Evolutionary conservation across 768 basidiomycete genomes (phyloP).

Genomic region (Suillus occidentalis): DNA sequence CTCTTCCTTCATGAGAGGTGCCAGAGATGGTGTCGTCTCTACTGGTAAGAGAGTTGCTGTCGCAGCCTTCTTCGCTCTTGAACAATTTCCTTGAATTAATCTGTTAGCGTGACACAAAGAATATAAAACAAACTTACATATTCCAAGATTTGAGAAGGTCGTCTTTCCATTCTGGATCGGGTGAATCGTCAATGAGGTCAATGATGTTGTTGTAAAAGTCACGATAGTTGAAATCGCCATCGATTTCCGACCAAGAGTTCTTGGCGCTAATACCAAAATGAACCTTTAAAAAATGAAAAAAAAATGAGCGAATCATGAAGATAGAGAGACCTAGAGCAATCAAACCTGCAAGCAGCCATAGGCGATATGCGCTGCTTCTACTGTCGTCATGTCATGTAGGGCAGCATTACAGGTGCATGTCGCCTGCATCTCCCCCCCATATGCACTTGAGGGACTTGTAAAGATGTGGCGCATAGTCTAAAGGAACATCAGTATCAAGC

Average conservation of each 20-base stretch:
- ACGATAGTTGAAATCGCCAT: not conserved
- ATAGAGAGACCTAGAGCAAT: not conserved
- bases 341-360: conserved; percentile 9
- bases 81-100: not conserved
- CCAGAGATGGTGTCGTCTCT: too few species aligned
- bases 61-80: not conserved
- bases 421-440: not conserved
- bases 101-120: not conserved
- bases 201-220: conserved; percentile 5
- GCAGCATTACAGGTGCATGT: conserved; percentile 8
- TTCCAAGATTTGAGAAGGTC: conserved; percentile 1
- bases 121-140: not conserved
- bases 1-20: too few species aligned
- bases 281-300: too few species aligned
- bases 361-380: not conserved
- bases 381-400: conserved; percentile 11
- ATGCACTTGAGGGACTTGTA: too few species aligned
- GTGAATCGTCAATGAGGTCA: not conserved
- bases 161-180: conserved; percentile 3
- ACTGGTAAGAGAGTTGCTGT: not conserved
- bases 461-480: too few species aligned
- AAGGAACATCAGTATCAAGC: too few species aligned
- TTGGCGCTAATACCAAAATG: not conserved
- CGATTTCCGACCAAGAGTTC: not conserved
- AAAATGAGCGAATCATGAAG: too few species aligned